phyloP scores from a whole-genome alignment of 352 stramenopile species.

The Phytopythium montanum region DNA sequence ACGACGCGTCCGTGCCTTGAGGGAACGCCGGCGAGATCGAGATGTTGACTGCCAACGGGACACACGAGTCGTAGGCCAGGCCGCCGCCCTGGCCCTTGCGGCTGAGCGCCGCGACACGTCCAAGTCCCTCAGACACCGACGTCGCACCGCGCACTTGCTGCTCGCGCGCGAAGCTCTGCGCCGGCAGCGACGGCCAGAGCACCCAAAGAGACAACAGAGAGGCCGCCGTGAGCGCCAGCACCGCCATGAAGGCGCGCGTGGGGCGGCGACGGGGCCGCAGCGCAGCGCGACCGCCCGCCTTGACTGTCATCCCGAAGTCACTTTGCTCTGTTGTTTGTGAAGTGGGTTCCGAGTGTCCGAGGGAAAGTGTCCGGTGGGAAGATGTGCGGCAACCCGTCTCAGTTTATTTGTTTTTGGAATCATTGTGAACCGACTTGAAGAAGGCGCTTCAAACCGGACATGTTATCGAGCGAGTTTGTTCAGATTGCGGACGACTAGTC shows the following conservation, averaged over 20 bases:
- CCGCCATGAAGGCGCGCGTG: not conserved
- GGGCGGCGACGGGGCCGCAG: not conserved
- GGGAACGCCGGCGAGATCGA: not conserved
- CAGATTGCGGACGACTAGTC: not conserved
- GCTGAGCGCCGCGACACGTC: not conserved
- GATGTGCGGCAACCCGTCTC: not conserved
- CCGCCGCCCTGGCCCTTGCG: not conserved
- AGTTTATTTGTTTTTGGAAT: not conserved
- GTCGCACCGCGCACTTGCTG: not conserved
- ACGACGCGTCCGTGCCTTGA: not conserved
- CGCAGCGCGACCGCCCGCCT: not conserved
- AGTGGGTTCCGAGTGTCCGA: not conserved
- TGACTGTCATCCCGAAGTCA: not conserved
- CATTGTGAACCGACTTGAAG: not conserved
- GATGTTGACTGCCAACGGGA: not conserved
- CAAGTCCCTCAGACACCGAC: not conserved
- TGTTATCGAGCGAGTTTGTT: not conserved
- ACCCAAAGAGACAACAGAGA: no score
- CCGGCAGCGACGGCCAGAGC: constrained; percentile 2
- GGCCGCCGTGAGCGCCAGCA: not conserved
- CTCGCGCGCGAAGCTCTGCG: not conserved
- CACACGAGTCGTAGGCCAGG: not conserved
- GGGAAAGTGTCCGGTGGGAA: not conserved
- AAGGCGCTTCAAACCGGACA: not conserved
- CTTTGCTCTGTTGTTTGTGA: no score